Base-by-base conservation (phyloP, 2,329 filamentous ascomycete species). In the Penicillium decumbens region DNA sequence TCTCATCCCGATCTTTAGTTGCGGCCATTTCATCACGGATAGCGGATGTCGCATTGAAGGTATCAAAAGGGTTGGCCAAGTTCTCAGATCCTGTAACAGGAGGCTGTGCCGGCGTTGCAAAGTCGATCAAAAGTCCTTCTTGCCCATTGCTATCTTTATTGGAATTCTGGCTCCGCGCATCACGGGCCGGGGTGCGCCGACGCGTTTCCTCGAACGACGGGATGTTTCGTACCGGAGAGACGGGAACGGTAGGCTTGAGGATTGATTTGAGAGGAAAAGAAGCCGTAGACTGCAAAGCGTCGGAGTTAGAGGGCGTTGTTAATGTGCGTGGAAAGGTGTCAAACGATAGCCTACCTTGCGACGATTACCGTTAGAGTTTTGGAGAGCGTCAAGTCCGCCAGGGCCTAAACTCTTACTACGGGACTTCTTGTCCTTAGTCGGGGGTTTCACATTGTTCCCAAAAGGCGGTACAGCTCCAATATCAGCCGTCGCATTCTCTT, bases 351-450 rank as follows among this genome's bases (percentile, higher is more conserved):
- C 15, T 80, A 93, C 89, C 75, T 89, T 87, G 69, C 88, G 82
- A 61, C 88, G 78, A 68, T 95, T 95, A 29, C 88, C 88, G 64
- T 78, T 81, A 39, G 80, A 81, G 64, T 85, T 80, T 68, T 87
- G 90, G 47, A 95, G 77, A 49, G 86, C 85, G 75, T 95, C 90
- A 40, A 95, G 73, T 24, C 91, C 90, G 43, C 92, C 93, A 13
- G 93, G 92, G 2, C 93, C 93, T 59, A 98, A 85, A 72, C 92
- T 97, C 77, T 96, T 97, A 73, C 92, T 96, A 58, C 93, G 84
- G 50, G 86, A 88, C 73, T 90, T 92, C 73, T 78, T 79, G 33
- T 72, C 71, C 44, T 66, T 66, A 28, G 58, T 65, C 8, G 61
- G 79, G 80, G 55, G 24, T 43, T 61, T 65, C n/a, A 56, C 45